Evolutionary conservation across 257 asterid genomes (phyloP).

Genomic region (Fraxinus quadrangulata): DNA sequence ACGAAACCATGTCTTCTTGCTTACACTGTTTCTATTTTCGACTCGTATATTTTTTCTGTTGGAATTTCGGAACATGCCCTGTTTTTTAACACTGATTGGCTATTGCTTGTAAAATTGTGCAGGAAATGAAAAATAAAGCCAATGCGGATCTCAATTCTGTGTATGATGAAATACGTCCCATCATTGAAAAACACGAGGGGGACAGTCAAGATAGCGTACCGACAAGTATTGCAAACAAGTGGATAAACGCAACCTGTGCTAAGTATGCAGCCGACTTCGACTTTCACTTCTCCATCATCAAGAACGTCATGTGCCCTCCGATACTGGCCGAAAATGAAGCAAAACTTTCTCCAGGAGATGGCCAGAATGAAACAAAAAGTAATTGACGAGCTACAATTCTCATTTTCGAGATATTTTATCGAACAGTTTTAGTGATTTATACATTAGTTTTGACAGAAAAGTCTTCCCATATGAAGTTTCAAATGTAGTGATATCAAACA

Average conservation of each 20-base stretch:
- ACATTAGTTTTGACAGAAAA: neutral
- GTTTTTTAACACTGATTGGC: neutral
- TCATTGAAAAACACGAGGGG: constrained; percentile 80
- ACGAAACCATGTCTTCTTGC: neutral
- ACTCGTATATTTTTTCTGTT: neutral
- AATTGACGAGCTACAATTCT: constrained; percentile 24
- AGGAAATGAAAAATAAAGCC: constrained; percentile 69
- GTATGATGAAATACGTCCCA: constrained; percentile 89
- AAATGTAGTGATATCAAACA: neutral
- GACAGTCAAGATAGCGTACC: constrained; percentile 86
- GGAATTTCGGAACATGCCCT: neutral
- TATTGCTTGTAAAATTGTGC: constrained; percentile 21
- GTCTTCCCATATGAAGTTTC: neutral
- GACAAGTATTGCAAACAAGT: constrained; percentile 70
- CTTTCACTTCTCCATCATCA: constrained; percentile 62
- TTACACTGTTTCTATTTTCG: neutral
- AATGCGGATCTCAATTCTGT: constrained; percentile 54
- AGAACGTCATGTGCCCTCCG: constrained; percentile 63
- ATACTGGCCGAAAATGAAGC: constrained; percentile 19
- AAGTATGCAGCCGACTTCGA: constrained; percentile 73
- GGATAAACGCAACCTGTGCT: constrained; percentile 83
- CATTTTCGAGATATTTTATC: neutral
- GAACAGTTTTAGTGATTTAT: neutral
- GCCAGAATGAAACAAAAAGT: constrained; percentile 34
- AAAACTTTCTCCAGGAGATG: constrained; percentile 28